Evolutionary conservation across 1,284 basidiomycete species (phyloP).

Genomic region (Leccinum fallax): DNA sequence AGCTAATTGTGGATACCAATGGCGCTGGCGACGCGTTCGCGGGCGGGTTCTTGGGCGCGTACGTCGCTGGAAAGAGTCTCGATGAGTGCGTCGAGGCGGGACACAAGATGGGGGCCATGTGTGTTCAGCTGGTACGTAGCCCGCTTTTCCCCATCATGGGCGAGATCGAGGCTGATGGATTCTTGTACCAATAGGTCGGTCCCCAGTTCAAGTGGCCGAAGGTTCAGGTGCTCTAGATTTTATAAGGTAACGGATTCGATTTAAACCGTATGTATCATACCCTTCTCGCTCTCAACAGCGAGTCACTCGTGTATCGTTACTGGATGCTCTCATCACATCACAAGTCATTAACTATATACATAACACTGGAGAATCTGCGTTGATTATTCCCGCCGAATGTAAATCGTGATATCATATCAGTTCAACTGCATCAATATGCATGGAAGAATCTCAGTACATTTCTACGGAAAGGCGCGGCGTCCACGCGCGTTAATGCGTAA

Average conservation of each 20-base stretch:
- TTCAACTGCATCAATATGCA: constrained; percentile 6
- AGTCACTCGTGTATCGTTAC: constrained; percentile 29
- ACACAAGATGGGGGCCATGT: constrained; percentile 89
- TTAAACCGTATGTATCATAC: constrained; percentile 9
- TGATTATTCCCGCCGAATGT: constrained; percentile 1
- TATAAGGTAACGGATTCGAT: neutral
- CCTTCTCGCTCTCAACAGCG: constrained; percentile 48
- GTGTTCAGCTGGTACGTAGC: constrained; percentile 75
- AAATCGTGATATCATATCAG: constrained; percentile 27
- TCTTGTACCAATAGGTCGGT: constrained; percentile 53
- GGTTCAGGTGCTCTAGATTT: constrained; percentile 58
- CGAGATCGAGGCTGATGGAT: neutral
- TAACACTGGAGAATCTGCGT: constrained; percentile 17
- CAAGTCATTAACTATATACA: constrained; percentile 12
- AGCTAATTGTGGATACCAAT: constrained; percentile 95
- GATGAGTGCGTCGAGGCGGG: constrained; percentile 85
- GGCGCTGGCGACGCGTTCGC: constrained; percentile 99
- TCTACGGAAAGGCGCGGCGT: constrained; percentile 20
- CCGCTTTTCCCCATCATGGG: neutral
- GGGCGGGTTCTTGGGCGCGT: constrained; percentile 93
- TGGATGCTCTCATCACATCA: constrained; percentile 21
- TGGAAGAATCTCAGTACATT: constrained; percentile 16
- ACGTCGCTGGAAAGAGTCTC: constrained; percentile 78
- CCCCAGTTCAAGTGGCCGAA: constrained; percentile 83
- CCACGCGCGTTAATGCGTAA: constrained; percentile 25